Base-by-base conservation (phyloP, 805 yeast genomes). In the Priceomyces carsonii region DNA sequence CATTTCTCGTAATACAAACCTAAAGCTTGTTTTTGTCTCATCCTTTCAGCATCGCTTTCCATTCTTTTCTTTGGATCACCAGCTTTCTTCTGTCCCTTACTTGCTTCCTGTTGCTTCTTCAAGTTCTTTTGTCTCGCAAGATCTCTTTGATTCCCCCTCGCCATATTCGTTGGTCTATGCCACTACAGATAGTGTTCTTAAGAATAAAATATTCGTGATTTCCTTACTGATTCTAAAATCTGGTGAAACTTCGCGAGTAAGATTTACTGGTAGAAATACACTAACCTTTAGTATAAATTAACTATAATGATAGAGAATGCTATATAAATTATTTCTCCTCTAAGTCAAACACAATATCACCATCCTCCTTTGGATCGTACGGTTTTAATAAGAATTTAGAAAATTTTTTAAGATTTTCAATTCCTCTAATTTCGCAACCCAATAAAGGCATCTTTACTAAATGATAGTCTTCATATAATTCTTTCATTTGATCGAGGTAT, bases 81-180 rank as follows among this genome's bases (percentile, higher is more conserved):
- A 6, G 68, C 73, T 52, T 78, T 79, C 67, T 87, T 85, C 44
- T 43, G 50, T 15, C 40, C 49, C 66, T 83, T 83, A 41, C 75
- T 71, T 20, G 64, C 67, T 29, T 77, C 82, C 44, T 79, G 81
- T 52, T 76, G 82, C 63, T 91, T 91, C 70, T 91, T 93, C 59
- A 68, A 59, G 63, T 86, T 87, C 67, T 86, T 91, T 42, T 81
- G 86, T 57, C 99, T 77, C 20, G 97, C 97, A 50, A 85, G 75
- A 26, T 91, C 99, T 61, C 99, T 78, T 66, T 93, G 98, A 62
- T 91, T 93, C 20, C 99, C 99, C 70, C 99, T 78, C 35, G 96
- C 82, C 97, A 91, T 90, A n/a, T n/a, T n/a, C n/a, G n/a, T n/a
- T n/a, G n/a, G n/a, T n/a, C n/a, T n/a, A n/a, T n/a, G n/a, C n/a